Evolutionary conservation across 2,329 filamentous ascomycete genomes (phyloP).

Genomic region (Chlorencoelia australis): DNA sequence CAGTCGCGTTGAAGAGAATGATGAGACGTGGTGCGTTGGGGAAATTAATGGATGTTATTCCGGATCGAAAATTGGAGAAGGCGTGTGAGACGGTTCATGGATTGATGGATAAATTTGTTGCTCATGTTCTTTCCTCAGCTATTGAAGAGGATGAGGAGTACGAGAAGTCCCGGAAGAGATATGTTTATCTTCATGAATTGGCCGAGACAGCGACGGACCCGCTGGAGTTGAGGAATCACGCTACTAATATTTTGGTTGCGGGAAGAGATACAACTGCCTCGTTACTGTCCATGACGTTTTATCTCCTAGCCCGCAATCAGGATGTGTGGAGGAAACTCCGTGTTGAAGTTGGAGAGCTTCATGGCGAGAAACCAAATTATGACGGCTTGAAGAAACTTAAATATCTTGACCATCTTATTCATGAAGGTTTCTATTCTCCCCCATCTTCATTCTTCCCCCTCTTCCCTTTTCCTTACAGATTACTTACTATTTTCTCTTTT

Average conservation of each 20-base stretch:
- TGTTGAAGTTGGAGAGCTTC: conserved; percentile 18
- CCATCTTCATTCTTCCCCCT: conserved; percentile 5
- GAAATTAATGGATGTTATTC: too few species aligned
- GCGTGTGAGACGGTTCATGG: too few species aligned
- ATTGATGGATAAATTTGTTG: too few species aligned
- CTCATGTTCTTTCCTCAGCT: too few species aligned
- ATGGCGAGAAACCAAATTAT: conserved; percentile 8
- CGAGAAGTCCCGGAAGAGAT: too few species aligned
- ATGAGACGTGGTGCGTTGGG: too few species aligned
- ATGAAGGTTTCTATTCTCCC: conserved; percentile 28
- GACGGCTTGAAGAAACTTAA: conserved; percentile 13
- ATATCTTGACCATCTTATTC: conserved; percentile 17
- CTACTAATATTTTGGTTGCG: conserved; percentile 13
- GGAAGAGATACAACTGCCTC: conserved; percentile 13
- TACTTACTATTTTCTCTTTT: conserved; percentile 23
- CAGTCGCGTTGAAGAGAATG: too few species aligned
- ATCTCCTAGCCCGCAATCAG: conserved; percentile 7
- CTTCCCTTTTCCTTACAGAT: conserved; percentile 24
- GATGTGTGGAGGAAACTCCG: conserved; percentile 29
- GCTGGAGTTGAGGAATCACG: conserved; percentile 16
- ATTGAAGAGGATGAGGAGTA: too few species aligned
- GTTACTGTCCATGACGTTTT: conserved; percentile 23
- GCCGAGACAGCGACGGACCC: conserved; percentile 13
- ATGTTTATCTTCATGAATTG: conserved; percentile 28
- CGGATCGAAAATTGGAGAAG: too few species aligned